Base-by-base conservation (phyloP, 2,329 filamentous ascomycete genomes). In the Ascochyta rabiei region DNA sequence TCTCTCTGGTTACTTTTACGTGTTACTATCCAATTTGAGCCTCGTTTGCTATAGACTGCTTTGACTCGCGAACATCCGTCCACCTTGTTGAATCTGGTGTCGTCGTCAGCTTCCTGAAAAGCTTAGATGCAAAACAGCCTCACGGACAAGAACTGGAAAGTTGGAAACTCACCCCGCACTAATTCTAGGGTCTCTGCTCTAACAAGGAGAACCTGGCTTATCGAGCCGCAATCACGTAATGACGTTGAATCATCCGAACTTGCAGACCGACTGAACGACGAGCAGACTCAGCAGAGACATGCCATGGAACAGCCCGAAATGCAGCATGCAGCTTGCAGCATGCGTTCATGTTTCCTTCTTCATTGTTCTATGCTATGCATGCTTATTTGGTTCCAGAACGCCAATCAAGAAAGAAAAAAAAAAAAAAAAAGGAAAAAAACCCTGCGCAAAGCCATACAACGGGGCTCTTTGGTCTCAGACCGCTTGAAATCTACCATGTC, bases 1-100 rank as follows among this genome's bases (percentile, higher is more conserved):
- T 71, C 64, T 66, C 61, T 71, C 64, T 72, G 70, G 66, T 71
- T 72, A 67, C 61, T 66, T 71, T 71, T 70, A 69, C 59, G 60
- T 69, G 66, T 60, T 71, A 71, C 66, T 70, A 70, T 61, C 66
- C 68, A 74, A 73, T 74, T 73, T 71, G 71, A 74, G 67, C 64
- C 63, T 72, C 67, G 68, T 69, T 71, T 66, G 53, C 46, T 66
- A 65, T 63, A 66, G 48, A 60, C 39, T 6, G 9, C 6, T 19
- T 9, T 16, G n/a, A 10, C 18, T 15, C 28, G 23, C 18, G 9
- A n/a, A 8, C 18, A 30, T 30, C 10, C 28, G 12, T 30, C 13
- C 12, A 4, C 12, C 5, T 28, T 7, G 28, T 30, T 10, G 12
- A n/a, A n/a, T n/a, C n/a, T n/a, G n/a, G n/a, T n/a, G n/a, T n/a